These are phyloP conservation scores for Neolentinus lepideus DNA, from an alignment of 1,284 basidiomycete species.

Conservation along the genomic window DNA sequence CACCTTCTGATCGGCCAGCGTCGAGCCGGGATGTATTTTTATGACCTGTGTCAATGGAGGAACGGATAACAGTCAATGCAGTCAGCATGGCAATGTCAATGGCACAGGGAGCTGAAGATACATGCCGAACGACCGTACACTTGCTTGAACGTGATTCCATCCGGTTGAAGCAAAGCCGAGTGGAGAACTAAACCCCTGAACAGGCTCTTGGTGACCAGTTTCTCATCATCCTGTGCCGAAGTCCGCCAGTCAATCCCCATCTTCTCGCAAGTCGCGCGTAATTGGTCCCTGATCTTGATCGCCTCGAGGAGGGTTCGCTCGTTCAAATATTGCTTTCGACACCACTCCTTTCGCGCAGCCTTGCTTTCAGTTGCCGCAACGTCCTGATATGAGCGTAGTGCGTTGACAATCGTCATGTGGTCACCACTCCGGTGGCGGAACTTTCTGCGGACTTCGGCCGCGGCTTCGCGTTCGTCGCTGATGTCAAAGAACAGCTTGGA, in stretches of 20 bases:
- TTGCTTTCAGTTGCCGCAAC: conserved; percentile 38
- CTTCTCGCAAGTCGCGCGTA: conserved; percentile 59
- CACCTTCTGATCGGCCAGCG: conserved; percentile 71
- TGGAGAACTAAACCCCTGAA: conserved; percentile 76
- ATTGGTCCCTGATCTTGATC: conserved; percentile 74
- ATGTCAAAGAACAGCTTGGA: conserved; percentile 70
- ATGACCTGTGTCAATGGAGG: conserved; percentile 43
- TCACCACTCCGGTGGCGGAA: conserved; percentile 87
- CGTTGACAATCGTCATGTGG: conserved; percentile 85
- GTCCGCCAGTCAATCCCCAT: conserved; percentile 54
- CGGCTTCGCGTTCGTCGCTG: conserved; percentile 64
- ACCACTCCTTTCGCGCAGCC: conserved; percentile 65
- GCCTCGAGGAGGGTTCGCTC: conserved; percentile 85
- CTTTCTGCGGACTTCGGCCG: conserved; percentile 61
- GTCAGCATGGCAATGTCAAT: not conserved
- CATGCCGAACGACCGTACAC: conserved; percentile 71
- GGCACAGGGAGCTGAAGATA: conserved; percentile 8
- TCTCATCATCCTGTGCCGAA: conserved; percentile 53
- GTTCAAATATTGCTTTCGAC: conserved; percentile 78
- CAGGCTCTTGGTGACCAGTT: conserved; percentile 59
- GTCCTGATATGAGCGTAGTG: conserved; percentile 74
- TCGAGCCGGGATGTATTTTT: conserved; percentile 86
- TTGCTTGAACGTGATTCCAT: conserved; percentile 76
- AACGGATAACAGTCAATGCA: conserved; percentile 6
- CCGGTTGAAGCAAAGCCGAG: conserved; percentile 75